Evolutionary conservation across 768 basidiomycete species (phyloP), one percentile per base, ranked within the genome.

Genomic region (Cytidiella melzeri): DNA sequence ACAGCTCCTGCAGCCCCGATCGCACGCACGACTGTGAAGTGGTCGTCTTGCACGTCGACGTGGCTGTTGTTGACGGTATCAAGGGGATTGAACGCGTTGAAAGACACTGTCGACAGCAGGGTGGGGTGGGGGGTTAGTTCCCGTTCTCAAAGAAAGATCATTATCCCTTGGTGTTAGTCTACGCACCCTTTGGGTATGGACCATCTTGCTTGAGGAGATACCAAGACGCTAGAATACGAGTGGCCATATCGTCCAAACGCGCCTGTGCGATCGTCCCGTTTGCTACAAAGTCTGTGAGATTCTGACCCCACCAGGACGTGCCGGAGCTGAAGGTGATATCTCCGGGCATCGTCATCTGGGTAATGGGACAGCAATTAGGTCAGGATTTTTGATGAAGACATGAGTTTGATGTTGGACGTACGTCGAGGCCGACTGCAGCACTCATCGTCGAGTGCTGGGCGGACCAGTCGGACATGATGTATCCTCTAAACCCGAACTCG

Each of bases 201-300:
- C 72, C 61, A 12, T 92, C 83, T 66, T 90, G 87, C 28, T 71
- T 69, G 40, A 85, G 71, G 45, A 77, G 66, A 58, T 83, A 89
- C 77, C 80, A 92, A 0, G 72, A 67, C 2, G 87, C 84, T 21
- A 92, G 61, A 57, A 92, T 84, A 25, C 90, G 82, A 7, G 77
- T 81, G 3, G 84, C 89, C 87, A 92, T 91, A 61, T 93, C 90
- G 47, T 84, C 80, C 4, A 87, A 65, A 4, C 87, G 78, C 3
- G 72, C 61, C 54, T 74, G 70, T 0, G 84, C 73, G 45, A 93
- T 85, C 2, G 79, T 82, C 36, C 81, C 82, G 61, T 92, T 87
- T 41, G 74, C 66, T 15, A 93, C 87, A 43, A 73, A 81, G 23
- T 70, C 70, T 1, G 81, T 83, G 26, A 92, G 72, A 61, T 83